A percentile compares a stretch with the other conserved stretches of the same genome.
Conservation (phyloP, 2,329 filamentous ascomycete genomes). For the Fusarium bulbicola region DNA sequence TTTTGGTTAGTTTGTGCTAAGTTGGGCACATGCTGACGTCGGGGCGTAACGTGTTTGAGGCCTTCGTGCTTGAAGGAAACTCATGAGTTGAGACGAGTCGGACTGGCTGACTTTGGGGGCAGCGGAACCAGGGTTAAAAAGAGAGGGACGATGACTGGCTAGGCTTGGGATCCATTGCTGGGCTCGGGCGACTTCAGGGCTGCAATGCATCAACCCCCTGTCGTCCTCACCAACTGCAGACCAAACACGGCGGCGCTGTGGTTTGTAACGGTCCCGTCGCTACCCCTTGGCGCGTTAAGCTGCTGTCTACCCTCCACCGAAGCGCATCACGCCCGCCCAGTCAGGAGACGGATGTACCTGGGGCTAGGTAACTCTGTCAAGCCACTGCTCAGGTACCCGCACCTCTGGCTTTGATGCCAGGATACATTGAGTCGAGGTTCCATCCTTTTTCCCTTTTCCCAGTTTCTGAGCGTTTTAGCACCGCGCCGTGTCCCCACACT, state of each 20-base stretch:
- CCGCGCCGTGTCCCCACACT: constrained; percentile 25
- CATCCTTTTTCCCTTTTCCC: constrained; percentile 31
- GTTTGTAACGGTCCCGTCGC: constrained; percentile 35
- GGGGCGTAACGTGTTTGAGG: constrained; percentile 28
- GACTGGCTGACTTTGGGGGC: constrained; percentile 25
- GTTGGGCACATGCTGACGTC: constrained; percentile 19
- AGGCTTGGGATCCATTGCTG: constrained; percentile 19
- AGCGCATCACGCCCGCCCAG: constrained; percentile 23
- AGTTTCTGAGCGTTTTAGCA: constrained; percentile 23
- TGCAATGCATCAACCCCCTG: constrained; percentile 32
- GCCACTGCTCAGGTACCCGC: constrained; percentile 33
- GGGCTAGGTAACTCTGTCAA: constrained; percentile 29
- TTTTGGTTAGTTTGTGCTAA: constrained; percentile 24
- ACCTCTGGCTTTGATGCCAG: constrained; percentile 21
- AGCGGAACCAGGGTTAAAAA: constrained; percentile 21
- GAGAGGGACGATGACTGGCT: constrained; percentile 18
- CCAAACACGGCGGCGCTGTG: constrained; percentile 19
- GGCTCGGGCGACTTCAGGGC: constrained; percentile 31
- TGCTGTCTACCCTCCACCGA: constrained; percentile 17
- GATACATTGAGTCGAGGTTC: constrained; percentile 29
- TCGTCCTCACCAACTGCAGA: constrained; percentile 14
- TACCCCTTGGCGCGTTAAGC: constrained; percentile 36
- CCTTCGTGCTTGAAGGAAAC: constrained; percentile 23
- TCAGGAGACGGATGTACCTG: constrained; percentile 32
- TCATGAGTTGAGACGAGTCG: constrained; percentile 8